Evolutionary conservation across 345 rosid species (phyloP).

Genomic region (Salix purpurea): DNA sequence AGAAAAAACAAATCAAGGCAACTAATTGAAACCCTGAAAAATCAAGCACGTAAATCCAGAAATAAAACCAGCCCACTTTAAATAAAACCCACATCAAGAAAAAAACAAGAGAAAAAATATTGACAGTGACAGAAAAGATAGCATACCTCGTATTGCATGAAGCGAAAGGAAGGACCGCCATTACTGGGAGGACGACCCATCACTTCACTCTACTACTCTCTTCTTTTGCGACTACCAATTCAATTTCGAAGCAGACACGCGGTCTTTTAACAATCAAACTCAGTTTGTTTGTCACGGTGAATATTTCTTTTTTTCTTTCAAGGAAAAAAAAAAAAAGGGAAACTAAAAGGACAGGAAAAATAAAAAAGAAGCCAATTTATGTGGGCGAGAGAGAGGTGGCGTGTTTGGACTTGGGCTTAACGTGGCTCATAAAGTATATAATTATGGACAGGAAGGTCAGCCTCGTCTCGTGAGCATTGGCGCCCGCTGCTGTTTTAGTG

Average conservation of each 20-base stretch:
- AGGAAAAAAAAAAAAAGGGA: background rate
- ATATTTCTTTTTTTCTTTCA: background rate
- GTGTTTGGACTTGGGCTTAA: background rate
- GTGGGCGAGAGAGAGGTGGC: background rate
- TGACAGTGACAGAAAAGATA: background rate
- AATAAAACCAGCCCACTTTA: background rate
- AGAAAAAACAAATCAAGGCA: background rate
- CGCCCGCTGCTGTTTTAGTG: no score
- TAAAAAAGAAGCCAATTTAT: background rate
- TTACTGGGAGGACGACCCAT: slow-evolving; percentile 98
- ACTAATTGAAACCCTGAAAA: background rate
- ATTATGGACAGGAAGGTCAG: no score
- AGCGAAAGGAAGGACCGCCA: slow-evolving; percentile 98
- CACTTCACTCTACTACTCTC: background rate
- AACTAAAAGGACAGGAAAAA: background rate
- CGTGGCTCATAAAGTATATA: no score
- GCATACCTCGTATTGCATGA: slow-evolving; percentile 62
- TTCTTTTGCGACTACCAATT: background rate
- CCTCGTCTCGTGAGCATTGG: no score
- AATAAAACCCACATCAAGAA: background rate
- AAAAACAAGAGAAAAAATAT: background rate
- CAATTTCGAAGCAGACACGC: background rate
- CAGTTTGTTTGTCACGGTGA: background rate
- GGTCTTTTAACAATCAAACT: background rate
- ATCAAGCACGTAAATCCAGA: background rate